Percentiles rank a stretch among this genome's conserved stretches.
phyloP scores from a whole-genome alignment of 805 yeast species.

The Dipodascopsis tothii region DNA sequence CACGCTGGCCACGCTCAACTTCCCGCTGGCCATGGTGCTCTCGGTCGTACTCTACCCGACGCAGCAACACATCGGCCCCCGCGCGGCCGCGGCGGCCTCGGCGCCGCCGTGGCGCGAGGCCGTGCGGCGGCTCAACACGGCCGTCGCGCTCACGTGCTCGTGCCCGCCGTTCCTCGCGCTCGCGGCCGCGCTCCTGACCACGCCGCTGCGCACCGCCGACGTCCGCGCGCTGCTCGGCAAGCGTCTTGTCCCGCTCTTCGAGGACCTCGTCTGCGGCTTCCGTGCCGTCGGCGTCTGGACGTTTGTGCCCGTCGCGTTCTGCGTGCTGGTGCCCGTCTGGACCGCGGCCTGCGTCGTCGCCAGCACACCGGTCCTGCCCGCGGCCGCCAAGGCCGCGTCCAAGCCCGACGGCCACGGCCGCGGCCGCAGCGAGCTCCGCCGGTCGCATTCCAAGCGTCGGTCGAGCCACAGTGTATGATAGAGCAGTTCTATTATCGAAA shows the following conservation, averaged over 20 bases:
- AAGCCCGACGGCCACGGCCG: too few relatives aligned
- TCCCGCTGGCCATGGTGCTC: slow-evolving; percentile 65
- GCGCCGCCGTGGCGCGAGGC: slow-evolving; percentile 28
- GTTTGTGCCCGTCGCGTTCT: slow-evolving; percentile 56
- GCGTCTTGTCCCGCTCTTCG: too few relatives aligned
- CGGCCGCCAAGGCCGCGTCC: too few relatives aligned
- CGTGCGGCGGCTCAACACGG: slow-evolving; percentile 3
- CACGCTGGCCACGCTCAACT: slow-evolving; percentile 72
- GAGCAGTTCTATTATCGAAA: too few relatives aligned
- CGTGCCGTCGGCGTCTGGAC: slow-evolving; percentile 71
- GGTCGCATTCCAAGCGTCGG: too few relatives aligned
- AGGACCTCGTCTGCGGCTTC: slow-evolving; percentile 49
- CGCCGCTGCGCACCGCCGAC: too few relatives aligned
- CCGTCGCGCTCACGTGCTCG: slow-evolving; percentile 17
- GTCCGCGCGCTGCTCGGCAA: too few relatives aligned
- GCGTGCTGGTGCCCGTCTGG: slow-evolving; percentile 87
- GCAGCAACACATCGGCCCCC: slow-evolving; percentile 41
- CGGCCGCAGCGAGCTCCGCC: too few relatives aligned
- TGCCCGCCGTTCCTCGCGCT: too few relatives aligned
- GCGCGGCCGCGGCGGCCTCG: background rate
- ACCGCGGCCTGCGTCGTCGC: slow-evolving; percentile 27
- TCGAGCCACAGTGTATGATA: too few relatives aligned
- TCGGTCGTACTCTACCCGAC: slow-evolving; percentile 72
- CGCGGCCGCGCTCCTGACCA: too few relatives aligned
- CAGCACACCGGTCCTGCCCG: background rate